Conservation (phyloP, 2,329 filamentous ascomycete genomes). For the Alternaria viburni region DNA sequence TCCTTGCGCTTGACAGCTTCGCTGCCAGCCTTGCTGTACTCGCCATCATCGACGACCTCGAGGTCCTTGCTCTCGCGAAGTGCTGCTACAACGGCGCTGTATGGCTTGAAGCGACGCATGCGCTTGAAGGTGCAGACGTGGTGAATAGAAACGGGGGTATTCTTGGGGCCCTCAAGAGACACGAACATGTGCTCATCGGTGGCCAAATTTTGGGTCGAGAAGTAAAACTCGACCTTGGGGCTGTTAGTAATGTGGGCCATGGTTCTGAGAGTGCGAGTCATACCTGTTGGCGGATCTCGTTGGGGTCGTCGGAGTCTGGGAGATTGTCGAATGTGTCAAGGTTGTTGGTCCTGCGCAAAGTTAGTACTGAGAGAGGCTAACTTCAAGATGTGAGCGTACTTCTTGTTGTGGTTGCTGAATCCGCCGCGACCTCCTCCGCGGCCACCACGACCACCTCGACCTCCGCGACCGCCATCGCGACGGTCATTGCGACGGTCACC, state of each 20-base stretch:
- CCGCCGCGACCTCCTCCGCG: conserved; percentile 23
- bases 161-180: conserved; percentile 76
- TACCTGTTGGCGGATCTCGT: conserved; percentile 84
- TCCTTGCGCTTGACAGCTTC: conserved; percentile 71
- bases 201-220: conserved; percentile 87
- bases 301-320: conserved; percentile 76
- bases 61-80: conserved; percentile 78
- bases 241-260: conserved; percentile 20
- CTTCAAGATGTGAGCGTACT: conserved; percentile 5
- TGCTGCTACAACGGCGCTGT: conserved; percentile 80
- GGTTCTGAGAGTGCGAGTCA: conserved; percentile 17
- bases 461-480: conserved; percentile 13
- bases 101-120: conserved; percentile 93
- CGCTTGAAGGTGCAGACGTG: conserved; percentile 88
- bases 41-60: conserved; percentile 74
- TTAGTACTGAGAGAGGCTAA: conserved; percentile 3
- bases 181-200: conserved; percentile 87
- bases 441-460: conserved; percentile 21
- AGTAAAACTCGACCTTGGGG: conserved; percentile 88
- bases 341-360: conserved; percentile 30
- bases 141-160: conserved; percentile 80
- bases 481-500: conserved; percentile 16
- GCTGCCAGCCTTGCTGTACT: conserved; percentile 57
- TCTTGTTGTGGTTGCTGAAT: conserved; percentile 26
- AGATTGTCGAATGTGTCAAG: conserved; percentile 52